Conservation (phyloP, 371 early-diverging fungal genomes). For the Apophysomyces elegans region DNA sequence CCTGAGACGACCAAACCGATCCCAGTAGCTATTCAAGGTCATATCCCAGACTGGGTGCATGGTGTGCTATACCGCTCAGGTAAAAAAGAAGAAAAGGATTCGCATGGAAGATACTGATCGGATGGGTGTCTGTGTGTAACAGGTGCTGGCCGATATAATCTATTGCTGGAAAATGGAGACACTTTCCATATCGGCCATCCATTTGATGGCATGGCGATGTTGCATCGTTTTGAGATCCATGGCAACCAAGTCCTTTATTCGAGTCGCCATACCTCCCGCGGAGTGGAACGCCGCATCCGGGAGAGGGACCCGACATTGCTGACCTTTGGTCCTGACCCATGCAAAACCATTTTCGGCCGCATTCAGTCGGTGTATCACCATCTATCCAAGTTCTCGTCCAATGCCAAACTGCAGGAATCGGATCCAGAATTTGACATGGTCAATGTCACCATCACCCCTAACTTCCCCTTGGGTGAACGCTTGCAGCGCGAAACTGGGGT, state of each 20-base stretch:
- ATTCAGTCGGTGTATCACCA: conserved; percentile 51
- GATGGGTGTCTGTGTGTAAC: neutral
- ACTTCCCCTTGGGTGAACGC: conserved; percentile 55
- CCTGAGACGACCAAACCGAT: conserved; percentile 52
- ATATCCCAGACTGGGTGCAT: conserved; percentile 62
- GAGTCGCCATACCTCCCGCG: conserved; percentile 51
- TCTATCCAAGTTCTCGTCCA: conserved; percentile 35
- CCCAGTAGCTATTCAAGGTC: conserved; percentile 46
- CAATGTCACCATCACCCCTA: conserved; percentile 66
- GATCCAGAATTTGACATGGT: conserved; percentile 61
- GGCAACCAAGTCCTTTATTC: conserved; percentile 38
- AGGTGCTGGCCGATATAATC: conserved; percentile 53
- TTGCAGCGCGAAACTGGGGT: conserved; percentile 42
- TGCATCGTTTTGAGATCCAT: conserved; percentile 50
- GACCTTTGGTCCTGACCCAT: conserved; percentile 62
- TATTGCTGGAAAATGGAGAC: conserved; percentile 50
- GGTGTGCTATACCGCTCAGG: conserved; percentile 65
- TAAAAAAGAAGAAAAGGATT: conserved; percentile 9
- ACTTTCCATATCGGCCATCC: conserved; percentile 62
- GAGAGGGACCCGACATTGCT: conserved; percentile 46
- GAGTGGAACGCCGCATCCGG: conserved; percentile 42
- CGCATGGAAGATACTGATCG: too few species aligned
- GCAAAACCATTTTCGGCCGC: conserved; percentile 61
- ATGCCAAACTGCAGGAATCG: conserved; percentile 32
- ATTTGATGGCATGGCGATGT: conserved; percentile 67